Percentiles rank a stretch among this genome's conserved stretches.
Evolutionary conservation across 1,284 basidiomycete species (phyloP).

Genomic region (Ustilago vetiveriae): DNA sequence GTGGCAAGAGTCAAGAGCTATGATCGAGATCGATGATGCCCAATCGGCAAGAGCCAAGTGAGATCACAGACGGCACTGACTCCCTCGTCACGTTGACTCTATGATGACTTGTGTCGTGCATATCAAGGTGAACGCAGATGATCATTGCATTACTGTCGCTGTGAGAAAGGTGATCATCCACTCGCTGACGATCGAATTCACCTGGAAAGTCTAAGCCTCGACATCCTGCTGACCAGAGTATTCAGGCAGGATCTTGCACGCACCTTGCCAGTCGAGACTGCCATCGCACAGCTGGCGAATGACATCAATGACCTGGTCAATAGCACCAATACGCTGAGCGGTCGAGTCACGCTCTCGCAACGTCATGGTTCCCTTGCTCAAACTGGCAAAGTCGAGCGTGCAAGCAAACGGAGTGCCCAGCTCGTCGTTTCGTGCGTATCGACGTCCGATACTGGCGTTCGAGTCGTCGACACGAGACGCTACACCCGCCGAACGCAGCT

Average conservation of each 20-base stretch:
- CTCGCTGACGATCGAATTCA: too few species aligned
- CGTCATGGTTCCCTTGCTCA: constrained; percentile 69
- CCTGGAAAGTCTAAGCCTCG: too few species aligned
- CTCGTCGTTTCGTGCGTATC: constrained; percentile 97
- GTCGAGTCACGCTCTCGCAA: constrained; percentile 87
- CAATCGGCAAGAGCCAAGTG: too few species aligned
- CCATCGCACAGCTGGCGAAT: constrained; percentile 70
- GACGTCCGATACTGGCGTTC: constrained; percentile 91
- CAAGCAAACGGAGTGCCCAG: constrained; percentile 96
- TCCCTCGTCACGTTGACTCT: too few species aligned
- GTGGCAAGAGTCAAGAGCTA: too few species aligned
- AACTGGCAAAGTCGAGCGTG: constrained; percentile 96
- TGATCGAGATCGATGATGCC: too few species aligned
- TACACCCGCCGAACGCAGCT: constrained; percentile 86
- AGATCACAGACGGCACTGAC: too few species aligned
- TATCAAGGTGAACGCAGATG: too few species aligned
- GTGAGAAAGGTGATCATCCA: too few species aligned
- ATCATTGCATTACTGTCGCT: too few species aligned
- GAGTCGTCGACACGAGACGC: constrained; percentile 95
- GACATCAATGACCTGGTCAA: constrained; percentile 87
- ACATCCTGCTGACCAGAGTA: constrained; percentile 85
- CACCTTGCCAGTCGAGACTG: constrained; percentile 77
- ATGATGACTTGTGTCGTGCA: too few species aligned
- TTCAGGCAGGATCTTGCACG: constrained; percentile 76
- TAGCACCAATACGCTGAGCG: constrained; percentile 86